Evolutionary conservation across 2,329 filamentous ascomycete genomes (phyloP).

Genomic region (Trichoderma koningii): DNA sequence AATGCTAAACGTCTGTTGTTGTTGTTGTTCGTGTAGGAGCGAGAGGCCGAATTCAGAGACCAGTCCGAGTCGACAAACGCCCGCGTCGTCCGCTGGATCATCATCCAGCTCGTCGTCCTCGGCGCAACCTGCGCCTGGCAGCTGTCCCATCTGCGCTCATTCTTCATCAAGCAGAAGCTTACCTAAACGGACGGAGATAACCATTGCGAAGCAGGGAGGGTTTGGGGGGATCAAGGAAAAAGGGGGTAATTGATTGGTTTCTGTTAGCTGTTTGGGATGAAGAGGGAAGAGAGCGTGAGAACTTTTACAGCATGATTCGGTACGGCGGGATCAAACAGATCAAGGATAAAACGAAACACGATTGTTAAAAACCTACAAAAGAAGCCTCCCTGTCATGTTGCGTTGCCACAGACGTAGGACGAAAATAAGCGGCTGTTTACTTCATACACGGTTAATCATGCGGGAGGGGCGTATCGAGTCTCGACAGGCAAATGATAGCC

Average conservation of each 20-base stretch:
- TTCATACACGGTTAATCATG: neutral
- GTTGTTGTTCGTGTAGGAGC: constrained; percentile 62
- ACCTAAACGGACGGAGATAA: constrained; percentile 58
- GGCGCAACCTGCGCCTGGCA: constrained; percentile 94
- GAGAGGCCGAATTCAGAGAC: constrained; percentile 96
- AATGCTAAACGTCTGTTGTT: neutral
- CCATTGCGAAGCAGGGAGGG: neutral
- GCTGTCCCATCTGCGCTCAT: constrained; percentile 88
- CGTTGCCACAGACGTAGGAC: neutral
- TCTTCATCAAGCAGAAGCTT: constrained; percentile 99
- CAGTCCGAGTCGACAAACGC: constrained; percentile 93
- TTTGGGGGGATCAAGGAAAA: too few species aligned
- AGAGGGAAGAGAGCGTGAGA: too few species aligned
- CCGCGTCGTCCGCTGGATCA: constrained; percentile 89
- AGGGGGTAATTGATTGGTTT: too few species aligned
- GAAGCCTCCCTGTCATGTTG: neutral
- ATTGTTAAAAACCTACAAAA: neutral
- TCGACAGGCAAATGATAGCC: neutral
- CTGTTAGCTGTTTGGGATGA: too few species aligned
- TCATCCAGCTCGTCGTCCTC: constrained; percentile 84
- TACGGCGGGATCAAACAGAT: too few species aligned
- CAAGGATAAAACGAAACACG: neutral
- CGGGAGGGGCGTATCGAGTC: neutral
- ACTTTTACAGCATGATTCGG: too few species aligned
- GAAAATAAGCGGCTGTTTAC: neutral